Percentiles rank a stretch among this genome's conserved stretches.
These are phyloP conservation scores for Calamus simplicifolius DNA, from an alignment of 176 grass and related monocot species.

Conservation along the genomic window DNA sequence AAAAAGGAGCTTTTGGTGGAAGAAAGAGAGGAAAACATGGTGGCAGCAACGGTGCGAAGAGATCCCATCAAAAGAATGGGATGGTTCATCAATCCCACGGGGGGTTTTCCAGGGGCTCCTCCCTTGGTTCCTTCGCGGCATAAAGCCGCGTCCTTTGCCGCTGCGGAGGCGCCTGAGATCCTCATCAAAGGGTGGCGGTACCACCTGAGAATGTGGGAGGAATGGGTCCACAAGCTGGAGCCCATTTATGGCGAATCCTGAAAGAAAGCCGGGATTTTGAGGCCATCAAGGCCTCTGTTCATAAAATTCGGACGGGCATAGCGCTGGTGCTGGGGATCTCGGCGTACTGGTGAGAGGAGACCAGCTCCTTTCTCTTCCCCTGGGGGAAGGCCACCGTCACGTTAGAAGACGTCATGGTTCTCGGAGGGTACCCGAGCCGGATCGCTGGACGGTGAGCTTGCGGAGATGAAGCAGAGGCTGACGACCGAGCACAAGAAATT, in stretches of 20 bases:
- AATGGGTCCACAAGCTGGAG: constrained; percentile 71
- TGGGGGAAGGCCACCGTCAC: constrained; percentile 87
- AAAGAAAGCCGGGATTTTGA: constrained; percentile 62
- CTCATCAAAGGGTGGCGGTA: constrained; percentile 66
- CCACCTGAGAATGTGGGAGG: constrained; percentile 57
- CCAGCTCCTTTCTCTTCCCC: constrained; percentile 67
- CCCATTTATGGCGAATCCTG: constrained; percentile 43
- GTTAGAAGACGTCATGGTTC: constrained; percentile 49
- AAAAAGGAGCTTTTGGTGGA: constrained; percentile 12
- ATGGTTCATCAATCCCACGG: constrained; percentile 27
- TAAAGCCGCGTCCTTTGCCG: constrained; percentile 14
- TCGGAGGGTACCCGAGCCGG: constrained; percentile 57
- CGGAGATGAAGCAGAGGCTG: constrained; percentile 45
- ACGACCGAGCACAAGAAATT: constrained; percentile 57
- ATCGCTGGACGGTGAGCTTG: constrained; percentile 37
- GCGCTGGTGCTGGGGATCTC: constrained; percentile 37
- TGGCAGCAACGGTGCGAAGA: not conserved
- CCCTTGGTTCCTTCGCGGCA: constrained; percentile 7
- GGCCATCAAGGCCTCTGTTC: constrained; percentile 56
- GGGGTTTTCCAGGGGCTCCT: not conserved
- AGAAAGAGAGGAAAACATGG: constrained; percentile 1
- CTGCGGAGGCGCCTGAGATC: constrained; percentile 42
- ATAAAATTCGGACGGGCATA: constrained; percentile 46
- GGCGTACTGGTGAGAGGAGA: constrained; percentile 56
- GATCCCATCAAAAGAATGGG: constrained; percentile 19